A percentile compares a stretch with the other conserved stretches of the same genome.
Conservation (phyloP, 164 flowering plant genomes). For the Stephania yunnanensis region DNA sequence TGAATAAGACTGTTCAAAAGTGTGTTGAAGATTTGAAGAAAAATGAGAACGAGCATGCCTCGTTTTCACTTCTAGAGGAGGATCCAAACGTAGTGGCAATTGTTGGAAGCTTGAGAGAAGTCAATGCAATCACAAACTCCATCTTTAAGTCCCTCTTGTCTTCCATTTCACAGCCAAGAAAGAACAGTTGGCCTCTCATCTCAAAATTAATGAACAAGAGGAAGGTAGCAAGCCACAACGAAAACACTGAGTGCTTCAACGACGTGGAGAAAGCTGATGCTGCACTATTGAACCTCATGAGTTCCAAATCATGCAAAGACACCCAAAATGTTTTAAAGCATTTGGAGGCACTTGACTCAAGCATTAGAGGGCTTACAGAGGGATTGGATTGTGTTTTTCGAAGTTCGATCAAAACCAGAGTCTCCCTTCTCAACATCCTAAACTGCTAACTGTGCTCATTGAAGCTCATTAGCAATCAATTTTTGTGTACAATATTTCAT, state of each 20-base stretch:
- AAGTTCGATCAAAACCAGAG: slow-evolving; percentile 32
- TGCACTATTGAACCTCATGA: slow-evolving; percentile 10
- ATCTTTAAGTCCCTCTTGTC: slow-evolving; percentile 10
- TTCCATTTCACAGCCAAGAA: slow-evolving; percentile 6
- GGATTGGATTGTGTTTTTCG: slow-evolving; percentile 28
- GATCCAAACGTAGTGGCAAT: slow-evolving; percentile 6
- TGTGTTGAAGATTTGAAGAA: slow-evolving; percentile 11
- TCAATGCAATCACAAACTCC: slow-evolving; percentile 6
- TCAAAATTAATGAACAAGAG: slow-evolving; percentile 21
- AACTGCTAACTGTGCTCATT: neutral
- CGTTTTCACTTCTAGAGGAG: neutral
- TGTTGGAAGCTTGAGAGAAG: slow-evolving; percentile 11
- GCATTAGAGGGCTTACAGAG: slow-evolving; percentile 25
- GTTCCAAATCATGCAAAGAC: slow-evolving; percentile 5
- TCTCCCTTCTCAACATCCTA: slow-evolving; percentile 27
- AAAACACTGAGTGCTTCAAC: slow-evolving; percentile 2
- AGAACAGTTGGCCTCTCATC: slow-evolving; percentile 18
- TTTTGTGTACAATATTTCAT: no score
- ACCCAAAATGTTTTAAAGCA: slow-evolving; percentile 10
- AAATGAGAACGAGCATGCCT: neutral
- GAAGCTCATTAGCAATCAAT: no score
- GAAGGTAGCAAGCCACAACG: slow-evolving; percentile 10
- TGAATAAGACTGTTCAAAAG: slow-evolving; percentile 10
- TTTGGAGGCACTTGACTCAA: slow-evolving; percentile 21
- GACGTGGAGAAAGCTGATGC: slow-evolving; percentile 24